Base-by-base conservation (phyloP, 345 rosid genomes). In the Lepidium aucheri region DNA sequence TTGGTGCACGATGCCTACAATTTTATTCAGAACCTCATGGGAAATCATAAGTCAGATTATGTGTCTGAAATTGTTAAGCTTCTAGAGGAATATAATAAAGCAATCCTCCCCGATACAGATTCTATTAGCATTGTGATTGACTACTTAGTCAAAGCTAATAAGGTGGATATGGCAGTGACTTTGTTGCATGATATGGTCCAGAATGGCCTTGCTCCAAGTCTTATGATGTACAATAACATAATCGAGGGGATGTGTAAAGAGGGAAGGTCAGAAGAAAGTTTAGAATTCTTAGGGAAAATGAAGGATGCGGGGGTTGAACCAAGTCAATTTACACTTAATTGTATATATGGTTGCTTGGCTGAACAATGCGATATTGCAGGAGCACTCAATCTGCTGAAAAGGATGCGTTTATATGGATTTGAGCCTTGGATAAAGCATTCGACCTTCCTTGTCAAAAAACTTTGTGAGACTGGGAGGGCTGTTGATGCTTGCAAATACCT, bases 401-500 rank as follows among this genome's bases (percentile, higher is more conserved):
- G 68, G 73, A 87, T 92, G 98, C 88, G 89, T 14, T 28, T 78
- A 57, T 73, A 82, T 75, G 96, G 95, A 60, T 84, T 81, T 33
- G 79, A 82, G 72, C 98, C 98, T 10, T 92, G 91, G 90, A 78
- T 82, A 63, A 92, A 89, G 74, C 82, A 87, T 74, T 78, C 86
- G 44, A 86, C 88, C 66, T 74, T 69, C 51, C 86, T 92, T 30
- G 86, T 89, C 1, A 84, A 79, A 53, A 78, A 70, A 24, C 74
- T 89, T 45, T 87, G 89, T 53, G 77, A 80, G 69, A 63, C 65
- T 66, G 83, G 85, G 54, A 85, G 76, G 58, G 83, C 75, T 16
- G 11, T 69, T 53, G 88, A 89, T 67, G 93, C 93, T 61, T 80
- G 88, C 67, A 61, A 64, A 15, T 92, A 84, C 76, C 89, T 92